Evolutionary conservation across 495 filamentous ascomycete genomes (phyloP), one percentile per base, ranked within the genome.

Genomic region (Hypoxylon rickii): DNA sequence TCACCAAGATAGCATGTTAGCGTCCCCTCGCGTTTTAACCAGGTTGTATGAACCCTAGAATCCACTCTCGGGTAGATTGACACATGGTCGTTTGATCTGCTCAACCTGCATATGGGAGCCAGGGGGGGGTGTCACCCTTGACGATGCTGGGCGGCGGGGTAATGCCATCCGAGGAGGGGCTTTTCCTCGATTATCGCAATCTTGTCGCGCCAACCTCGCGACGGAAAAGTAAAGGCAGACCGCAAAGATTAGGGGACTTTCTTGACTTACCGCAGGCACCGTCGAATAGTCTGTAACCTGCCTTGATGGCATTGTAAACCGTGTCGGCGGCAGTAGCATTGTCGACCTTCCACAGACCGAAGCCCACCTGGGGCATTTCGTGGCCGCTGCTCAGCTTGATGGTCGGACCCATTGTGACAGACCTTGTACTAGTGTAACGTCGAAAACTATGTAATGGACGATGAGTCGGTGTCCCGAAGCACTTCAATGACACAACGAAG

Each of bases 241-340:
- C n/a, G n/a, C n/a, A n/a, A n/a, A n/a, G 29, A 39, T 2, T 11
- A 29, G 24, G 10, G 21, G 17, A 15, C 13, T 4, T 29, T n/a
- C 24, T 11, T 36, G 29, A 77, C 80, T 60, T 79, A 92, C 89
- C 90, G 69, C 85, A 89, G 51, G 90, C 90, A 59, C 90, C 90
- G 59, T 96, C 90, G 57, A 95, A 90, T 29, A 92, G 79, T 51
- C 90, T 81, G 76, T 96, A 96, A 19, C 90, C 90, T 21, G 83
- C 76, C 75, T 94, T 94, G 78, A 96, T 93, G 64, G 90, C 90
- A 51, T 92, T 83, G 77, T 95, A 94, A 61, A 96, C 85, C 61
- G 83, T 84, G 64, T 93, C 87, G 64, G 90, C 84, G 67, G 83
- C 86, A 43, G 84, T 87, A 29, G 83, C 81, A 55, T 88, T 90